These are phyloP conservation scores for Lepraria neglecta DNA, from an alignment of 495 filamentous ascomycete species.

Conservation along the genomic window DNA sequence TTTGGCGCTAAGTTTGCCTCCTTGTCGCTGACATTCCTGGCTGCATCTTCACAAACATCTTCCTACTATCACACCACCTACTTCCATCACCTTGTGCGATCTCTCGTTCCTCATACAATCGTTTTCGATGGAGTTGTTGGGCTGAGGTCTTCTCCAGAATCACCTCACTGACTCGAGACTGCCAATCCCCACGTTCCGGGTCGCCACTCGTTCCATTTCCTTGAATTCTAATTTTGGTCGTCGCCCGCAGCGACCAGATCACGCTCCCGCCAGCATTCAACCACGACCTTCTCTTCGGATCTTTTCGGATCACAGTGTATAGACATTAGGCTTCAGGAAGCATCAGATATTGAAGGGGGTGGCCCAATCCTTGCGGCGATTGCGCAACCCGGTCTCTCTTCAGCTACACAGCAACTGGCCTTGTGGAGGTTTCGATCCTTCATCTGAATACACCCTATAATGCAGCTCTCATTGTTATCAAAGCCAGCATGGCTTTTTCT, in stretches of 20 bases:
- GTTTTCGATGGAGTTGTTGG: slow-evolving; percentile 7
- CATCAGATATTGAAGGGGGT: background rate
- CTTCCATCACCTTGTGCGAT: background rate
- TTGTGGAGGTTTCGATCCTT: slow-evolving; percentile 6
- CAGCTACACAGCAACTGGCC: slow-evolving; percentile 1
- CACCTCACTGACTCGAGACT: background rate
- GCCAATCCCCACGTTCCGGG: background rate
- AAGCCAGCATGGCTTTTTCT: slow-evolving; percentile 27
- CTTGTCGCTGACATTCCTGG: slow-evolving; percentile 3
- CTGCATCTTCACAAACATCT: background rate
- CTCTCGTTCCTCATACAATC: background rate
- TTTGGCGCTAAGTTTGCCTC: slow-evolving; percentile 6
- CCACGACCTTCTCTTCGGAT: background rate
- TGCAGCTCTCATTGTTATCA: slow-evolving; percentile 31
- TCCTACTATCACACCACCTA: background rate
- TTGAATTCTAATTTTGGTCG: slow-evolving; percentile 21
- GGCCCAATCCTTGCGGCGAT: background rate
- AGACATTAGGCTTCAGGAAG: background rate
- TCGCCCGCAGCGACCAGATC: slow-evolving; percentile 13
- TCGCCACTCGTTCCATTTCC: slow-evolving; percentile 23
- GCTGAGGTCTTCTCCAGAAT: slow-evolving; percentile 8
- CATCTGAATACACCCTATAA: slow-evolving; percentile 21
- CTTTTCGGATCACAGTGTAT: background rate
- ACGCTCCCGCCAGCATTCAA: background rate
- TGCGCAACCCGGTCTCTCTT: slow-evolving; percentile 11